Percentiles rank a stretch among this genome's conserved stretches.
Evolutionary conservation across 176 grass and related monocot genomes (phyloP).

Genomic region (Triticum turgidum): DNA sequence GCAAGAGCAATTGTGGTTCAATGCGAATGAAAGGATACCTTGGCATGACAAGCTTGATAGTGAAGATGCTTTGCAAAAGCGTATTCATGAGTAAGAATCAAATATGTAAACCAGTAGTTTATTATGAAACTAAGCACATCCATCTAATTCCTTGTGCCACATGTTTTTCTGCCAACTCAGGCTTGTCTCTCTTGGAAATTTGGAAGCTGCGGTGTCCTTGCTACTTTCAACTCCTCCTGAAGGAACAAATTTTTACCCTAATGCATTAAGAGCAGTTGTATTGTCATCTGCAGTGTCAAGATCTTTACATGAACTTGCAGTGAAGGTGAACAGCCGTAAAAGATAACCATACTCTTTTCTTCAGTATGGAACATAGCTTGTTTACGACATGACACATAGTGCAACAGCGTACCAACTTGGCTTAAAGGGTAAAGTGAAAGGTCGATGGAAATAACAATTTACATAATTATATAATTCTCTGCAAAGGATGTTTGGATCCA

Average conservation of each 20-base stretch:
- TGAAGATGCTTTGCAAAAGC: constrained; percentile 97
- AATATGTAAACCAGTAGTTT: constrained; percentile 11
- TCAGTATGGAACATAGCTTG: neutral
- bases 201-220: constrained; percentile 87
- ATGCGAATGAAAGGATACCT: constrained; percentile 94
- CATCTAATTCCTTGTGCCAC: constrained; percentile 9
- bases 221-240: constrained; percentile 94
- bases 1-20: constrained; percentile 83
- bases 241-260: constrained; percentile 95
- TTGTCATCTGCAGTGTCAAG: constrained; percentile 89
- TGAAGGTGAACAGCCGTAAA: constrained; percentile 61
- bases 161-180: constrained; percentile 46
- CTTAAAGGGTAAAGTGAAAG: constrained; percentile 6
- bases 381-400: neutral
- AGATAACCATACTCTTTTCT: neutral
- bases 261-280: constrained; percentile 96
- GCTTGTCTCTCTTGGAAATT: constrained; percentile 90
- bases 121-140: constrained; percentile 12
- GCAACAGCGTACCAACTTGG: neutral
- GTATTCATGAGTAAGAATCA: constrained; percentile 90
- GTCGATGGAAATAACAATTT: neutral
- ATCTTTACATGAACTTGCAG: constrained; percentile 99
- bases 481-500: neutral
- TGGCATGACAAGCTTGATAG: constrained; percentile 95
- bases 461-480: neutral